These are phyloP conservation scores for Leccinum barrowsii DNA, from an alignment of 768 basidiomycete genomes.

Conservation along the genomic window DNA sequence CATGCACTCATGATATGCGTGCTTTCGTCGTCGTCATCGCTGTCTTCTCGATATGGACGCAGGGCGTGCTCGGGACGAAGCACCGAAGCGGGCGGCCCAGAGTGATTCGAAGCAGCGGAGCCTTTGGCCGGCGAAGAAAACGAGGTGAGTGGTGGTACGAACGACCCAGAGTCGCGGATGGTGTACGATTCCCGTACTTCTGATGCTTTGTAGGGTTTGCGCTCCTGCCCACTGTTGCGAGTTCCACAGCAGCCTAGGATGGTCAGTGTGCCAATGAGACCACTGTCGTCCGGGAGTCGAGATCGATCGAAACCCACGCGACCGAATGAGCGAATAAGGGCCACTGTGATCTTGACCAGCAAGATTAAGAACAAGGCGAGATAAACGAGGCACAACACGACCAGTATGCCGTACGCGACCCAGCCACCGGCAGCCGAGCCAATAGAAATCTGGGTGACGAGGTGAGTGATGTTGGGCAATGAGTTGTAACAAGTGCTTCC, in stretches of 20 bases:
- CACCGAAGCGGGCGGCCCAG: constrained; percentile 62
- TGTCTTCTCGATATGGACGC: constrained; percentile 73
- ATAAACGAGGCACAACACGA: constrained; percentile 80
- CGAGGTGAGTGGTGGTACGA: constrained; percentile 40
- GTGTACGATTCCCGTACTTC: constrained; percentile 29
- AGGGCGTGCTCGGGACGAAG: constrained; percentile 77
- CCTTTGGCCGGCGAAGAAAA: constrained; percentile 27
- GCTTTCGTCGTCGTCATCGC: constrained; percentile 63
- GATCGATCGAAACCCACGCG: constrained; percentile 83
- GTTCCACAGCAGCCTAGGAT: constrained; percentile 65
- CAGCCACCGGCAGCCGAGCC: constrained; percentile 79
- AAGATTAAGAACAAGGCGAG: constrained; percentile 81
- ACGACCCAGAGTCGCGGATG: constrained; percentile 45
- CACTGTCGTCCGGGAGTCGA: constrained; percentile 74
- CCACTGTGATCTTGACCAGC: constrained; percentile 81
- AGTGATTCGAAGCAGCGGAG: constrained; percentile 36
- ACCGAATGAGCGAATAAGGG: constrained; percentile 70
- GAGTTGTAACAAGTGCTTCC: not conserved
- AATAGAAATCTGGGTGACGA: constrained; percentile 66
- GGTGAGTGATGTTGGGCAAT: constrained; percentile 10
- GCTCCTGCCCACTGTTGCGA: constrained; percentile 34
- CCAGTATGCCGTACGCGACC: constrained; percentile 90
- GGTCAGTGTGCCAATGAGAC: constrained; percentile 81
- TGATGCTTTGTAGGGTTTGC: constrained; percentile 21
- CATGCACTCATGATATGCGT: constrained; percentile 95